Conservation (phyloP, 768 basidiomycete genomes). For the Mycena crocata region DNA sequence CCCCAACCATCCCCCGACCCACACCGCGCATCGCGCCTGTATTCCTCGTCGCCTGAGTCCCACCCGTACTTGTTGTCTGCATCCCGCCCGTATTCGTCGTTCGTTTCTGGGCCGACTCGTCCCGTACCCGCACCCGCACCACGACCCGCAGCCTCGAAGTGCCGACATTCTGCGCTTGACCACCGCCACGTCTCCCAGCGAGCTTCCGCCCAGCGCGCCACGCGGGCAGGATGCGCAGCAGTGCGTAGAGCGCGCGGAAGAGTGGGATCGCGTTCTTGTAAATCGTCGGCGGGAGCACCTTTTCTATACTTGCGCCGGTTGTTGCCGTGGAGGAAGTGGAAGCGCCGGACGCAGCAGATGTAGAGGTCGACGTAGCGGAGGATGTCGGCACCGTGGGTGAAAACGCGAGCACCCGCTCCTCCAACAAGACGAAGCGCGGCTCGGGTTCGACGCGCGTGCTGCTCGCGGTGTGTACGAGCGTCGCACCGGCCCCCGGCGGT, state of each 20-base stretch:
- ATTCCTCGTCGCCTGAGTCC: no score
- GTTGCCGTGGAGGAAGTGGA: background rate
- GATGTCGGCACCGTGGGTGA: slow-evolving; percentile 37
- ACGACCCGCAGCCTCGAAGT: slow-evolving; percentile 37
- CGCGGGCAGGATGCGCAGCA: slow-evolving; percentile 79
- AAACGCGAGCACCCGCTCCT: slow-evolving; percentile 75
- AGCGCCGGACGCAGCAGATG: background rate
- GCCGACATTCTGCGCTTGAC: background rate
- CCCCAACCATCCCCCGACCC: background rate
- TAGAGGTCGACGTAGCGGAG: slow-evolving; percentile 29
- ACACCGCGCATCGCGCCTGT: background rate
- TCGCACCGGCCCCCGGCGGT: slow-evolving; percentile 75
- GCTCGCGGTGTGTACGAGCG: slow-evolving; percentile 76
- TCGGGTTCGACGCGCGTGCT: slow-evolving; percentile 76
- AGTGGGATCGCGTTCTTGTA: slow-evolving; percentile 89
- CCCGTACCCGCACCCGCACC: slow-evolving; percentile 34
- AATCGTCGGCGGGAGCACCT: slow-evolving; percentile 77
- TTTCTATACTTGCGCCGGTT: slow-evolving; percentile 16
- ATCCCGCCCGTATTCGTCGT: no score
- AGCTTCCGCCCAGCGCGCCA: slow-evolving; percentile 77
- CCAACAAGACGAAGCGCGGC: slow-evolving; percentile 76
- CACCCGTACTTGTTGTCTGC: no score
- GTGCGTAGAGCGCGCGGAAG: slow-evolving; percentile 80
- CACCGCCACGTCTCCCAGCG: slow-evolving; percentile 53
- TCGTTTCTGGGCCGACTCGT: no score